These are phyloP conservation scores for Globisporangium cystogenes DNA, from an alignment of 352 stramenopile species.

Conservation along the genomic window DNA sequence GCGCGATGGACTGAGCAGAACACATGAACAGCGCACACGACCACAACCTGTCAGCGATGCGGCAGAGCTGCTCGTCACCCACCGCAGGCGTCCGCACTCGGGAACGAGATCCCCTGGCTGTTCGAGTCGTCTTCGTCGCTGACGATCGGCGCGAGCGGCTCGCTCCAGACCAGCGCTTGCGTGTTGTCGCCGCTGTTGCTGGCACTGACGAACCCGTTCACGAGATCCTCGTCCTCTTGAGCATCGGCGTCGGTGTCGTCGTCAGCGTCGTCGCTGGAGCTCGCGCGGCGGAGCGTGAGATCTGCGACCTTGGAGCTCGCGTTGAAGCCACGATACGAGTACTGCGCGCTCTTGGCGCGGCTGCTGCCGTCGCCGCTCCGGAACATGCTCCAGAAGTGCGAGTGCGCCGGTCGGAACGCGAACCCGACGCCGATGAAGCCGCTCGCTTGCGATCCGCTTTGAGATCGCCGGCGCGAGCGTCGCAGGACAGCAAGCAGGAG, in stretches of 20 bases:
- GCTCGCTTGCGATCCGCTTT: conserved; percentile 26
- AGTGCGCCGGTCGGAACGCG: conserved; percentile 21
- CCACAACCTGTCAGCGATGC: no score
- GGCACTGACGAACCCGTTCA: conserved; percentile 8
- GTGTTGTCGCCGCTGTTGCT: background rate
- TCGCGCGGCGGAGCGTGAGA: conserved; percentile 2
- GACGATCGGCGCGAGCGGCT: conserved; percentile 34
- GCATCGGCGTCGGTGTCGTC: background rate
- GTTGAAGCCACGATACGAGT: conserved; percentile 20
- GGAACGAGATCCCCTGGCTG: conserved; percentile 46
- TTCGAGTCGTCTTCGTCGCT: conserved; percentile 20
- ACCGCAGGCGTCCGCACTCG: conserved; percentile 20
- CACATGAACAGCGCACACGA: background rate
- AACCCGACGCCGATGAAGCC: conserved; percentile 58
- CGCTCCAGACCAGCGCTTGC: conserved; percentile 30
- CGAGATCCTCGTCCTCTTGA: background rate
- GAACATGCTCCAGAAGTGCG: conserved; percentile 36
- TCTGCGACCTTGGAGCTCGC: conserved; percentile 9
- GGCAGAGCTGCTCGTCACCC: background rate
- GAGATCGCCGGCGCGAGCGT: background rate
- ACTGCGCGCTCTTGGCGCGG: background rate
- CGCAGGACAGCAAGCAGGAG: background rate
- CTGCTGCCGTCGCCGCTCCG: background rate
- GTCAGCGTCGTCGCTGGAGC: background rate
- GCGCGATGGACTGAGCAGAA: conserved; percentile 36